Evolutionary conservation across 352 stramenopile species (phyloP).

Genomic region (Phytophthora niederhauseri): DNA sequence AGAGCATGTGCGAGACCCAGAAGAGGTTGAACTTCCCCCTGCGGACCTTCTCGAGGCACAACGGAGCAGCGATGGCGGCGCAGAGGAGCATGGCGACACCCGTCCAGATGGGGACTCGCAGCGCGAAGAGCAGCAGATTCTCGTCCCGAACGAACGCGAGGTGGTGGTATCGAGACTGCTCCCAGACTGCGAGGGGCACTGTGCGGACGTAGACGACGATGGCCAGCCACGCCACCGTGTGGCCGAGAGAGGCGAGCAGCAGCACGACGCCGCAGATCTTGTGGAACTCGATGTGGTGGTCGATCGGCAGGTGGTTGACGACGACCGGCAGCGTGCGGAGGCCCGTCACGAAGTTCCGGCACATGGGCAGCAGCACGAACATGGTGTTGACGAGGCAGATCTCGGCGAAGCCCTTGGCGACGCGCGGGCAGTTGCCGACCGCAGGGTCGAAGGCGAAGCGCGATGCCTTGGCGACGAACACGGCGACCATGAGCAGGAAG

Average conservation of each 20-base stretch:
- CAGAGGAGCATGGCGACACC: conserved; percentile 66
- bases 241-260: conserved; percentile 57
- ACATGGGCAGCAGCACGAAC: conserved; percentile 80
- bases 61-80: conserved; percentile 47
- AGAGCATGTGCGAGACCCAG: conserved; percentile 70
- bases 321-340: conserved; percentile 53
- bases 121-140: conserved; percentile 44
- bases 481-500: conserved; percentile 41
- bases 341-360: conserved; percentile 65
- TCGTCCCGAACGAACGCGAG: conserved; percentile 62
- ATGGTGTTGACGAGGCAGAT: conserved; percentile 77
- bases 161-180: conserved; percentile 48
- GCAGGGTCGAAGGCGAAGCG: conserved; percentile 50
- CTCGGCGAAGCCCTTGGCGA: conserved; percentile 76
- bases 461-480: conserved; percentile 57
- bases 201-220: conserved; percentile 61
- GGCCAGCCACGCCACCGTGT: conserved; percentile 58
- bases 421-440: conserved; percentile 53
- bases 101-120: conserved; percentile 68
- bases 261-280: conserved; percentile 81
- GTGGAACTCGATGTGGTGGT: conserved; percentile 74
- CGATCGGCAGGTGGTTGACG: conserved; percentile 59
- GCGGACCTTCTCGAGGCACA: conserved; percentile 55
- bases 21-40: conserved; percentile 73
- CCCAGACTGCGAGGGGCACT: conserved; percentile 43